phyloP scores from a whole-genome alignment of 176 grass and related monocot genomes.

The Aegilops bicornis region DNA sequence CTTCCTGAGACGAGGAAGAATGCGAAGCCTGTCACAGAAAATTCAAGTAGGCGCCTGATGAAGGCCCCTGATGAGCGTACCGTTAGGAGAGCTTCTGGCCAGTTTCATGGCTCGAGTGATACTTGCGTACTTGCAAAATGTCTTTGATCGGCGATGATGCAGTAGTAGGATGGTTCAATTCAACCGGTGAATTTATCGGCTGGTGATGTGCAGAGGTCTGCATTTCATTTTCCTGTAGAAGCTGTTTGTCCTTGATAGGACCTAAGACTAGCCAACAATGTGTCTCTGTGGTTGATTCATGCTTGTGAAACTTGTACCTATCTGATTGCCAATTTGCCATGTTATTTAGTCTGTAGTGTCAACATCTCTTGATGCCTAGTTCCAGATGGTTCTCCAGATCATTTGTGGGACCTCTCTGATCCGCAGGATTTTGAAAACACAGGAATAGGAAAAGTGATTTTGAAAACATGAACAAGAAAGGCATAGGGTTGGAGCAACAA shows the following conservation, averaged over 20 bases:
- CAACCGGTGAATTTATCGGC: not conserved
- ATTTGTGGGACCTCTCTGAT: slow-evolving; percentile 10
- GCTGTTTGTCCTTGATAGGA: not conserved
- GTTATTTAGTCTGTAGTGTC: slow-evolving; percentile 2
- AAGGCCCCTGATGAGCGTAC: not conserved
- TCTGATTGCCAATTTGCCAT: not conserved
- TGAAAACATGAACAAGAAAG: too few species aligned
- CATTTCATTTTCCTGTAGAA: not conserved
- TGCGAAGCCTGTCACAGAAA: not conserved
- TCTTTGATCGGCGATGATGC: not conserved
- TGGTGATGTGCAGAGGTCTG: slow-evolving; percentile 17
- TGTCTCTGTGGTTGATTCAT: slow-evolving; percentile 4
- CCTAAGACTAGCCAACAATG: not conserved
- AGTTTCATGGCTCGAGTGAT: not conserved
- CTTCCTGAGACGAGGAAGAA: not conserved
- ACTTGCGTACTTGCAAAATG: slow-evolving; percentile 14
- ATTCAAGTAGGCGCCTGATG: not conserved
- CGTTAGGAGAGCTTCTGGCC: not conserved
- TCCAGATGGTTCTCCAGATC: slow-evolving; percentile 13
- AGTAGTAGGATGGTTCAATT: not conserved
- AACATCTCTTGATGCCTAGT: not conserved
- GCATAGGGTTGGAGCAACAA: too few species aligned
- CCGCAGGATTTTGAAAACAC: too few species aligned
- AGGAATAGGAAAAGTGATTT: too few species aligned
- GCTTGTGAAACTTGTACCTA: not conserved